These are phyloP conservation scores for Colletotrichum sp. DNA, from an alignment of 2,329 filamentous ascomycete genomes.

Conservation along the genomic window DNA sequence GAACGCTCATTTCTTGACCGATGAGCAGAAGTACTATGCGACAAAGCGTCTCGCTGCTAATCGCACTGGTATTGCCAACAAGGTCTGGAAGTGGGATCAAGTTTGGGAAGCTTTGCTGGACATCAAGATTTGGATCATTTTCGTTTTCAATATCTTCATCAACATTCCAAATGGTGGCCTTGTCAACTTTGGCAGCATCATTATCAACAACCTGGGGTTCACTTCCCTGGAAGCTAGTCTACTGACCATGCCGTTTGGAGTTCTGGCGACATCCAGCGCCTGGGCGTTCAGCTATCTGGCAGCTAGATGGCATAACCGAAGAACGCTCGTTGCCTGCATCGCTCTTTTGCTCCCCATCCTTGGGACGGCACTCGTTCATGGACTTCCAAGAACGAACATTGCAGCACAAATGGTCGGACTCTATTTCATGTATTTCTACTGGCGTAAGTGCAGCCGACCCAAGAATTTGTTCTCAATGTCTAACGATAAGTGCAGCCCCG, in stretches of 20 bases:
- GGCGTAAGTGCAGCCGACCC: neutral
- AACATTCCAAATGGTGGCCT: conserved; percentile 69
- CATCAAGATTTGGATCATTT: conserved; percentile 65
- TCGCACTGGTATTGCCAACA: neutral
- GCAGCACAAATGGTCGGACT: neutral
- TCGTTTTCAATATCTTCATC: conserved; percentile 51
- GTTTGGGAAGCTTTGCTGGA: conserved; percentile 57
- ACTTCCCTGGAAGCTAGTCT: conserved; percentile 37
- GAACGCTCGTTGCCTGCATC: conserved; percentile 28
- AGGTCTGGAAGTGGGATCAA: conserved; percentile 44
- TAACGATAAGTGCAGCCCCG: conserved; percentile 18
- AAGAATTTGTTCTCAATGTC: neutral
- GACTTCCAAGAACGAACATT: neutral
- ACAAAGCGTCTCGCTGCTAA: neutral
- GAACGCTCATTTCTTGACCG: neutral
- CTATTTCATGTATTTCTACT: neutral
- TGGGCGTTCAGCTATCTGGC: conserved; percentile 36
- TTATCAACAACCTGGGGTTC: conserved; percentile 45
- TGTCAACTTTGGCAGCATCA: conserved; percentile 49
- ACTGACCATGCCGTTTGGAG: conserved; percentile 31
- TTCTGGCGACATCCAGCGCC: conserved; percentile 34
- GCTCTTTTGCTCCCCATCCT: neutral
- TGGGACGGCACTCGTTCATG: neutral
- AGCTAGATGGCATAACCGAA: neutral
- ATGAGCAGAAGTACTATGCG: neutral